phyloP scores from a whole-genome alignment of 352 stramenopile genomes.

The Globisporangium abappressorium region DNA sequence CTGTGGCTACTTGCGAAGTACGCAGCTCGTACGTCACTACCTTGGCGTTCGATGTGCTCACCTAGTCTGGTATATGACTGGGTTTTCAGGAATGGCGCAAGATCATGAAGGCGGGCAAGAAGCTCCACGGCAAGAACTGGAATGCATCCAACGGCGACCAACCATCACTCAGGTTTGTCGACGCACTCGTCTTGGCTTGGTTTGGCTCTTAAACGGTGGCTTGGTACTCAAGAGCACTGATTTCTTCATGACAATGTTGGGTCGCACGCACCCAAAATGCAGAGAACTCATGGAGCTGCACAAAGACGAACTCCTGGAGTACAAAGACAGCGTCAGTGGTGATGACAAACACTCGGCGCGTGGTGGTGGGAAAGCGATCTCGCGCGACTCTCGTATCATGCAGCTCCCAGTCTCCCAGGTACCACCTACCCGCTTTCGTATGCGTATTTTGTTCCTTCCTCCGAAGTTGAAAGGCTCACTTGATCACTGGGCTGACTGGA shows the following conservation, averaged over 20 bases:
- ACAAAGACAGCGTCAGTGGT: slow-evolving; percentile 31
- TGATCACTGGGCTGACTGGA: background rate
- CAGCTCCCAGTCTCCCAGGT: slow-evolving; percentile 21
- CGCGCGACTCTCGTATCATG: slow-evolving; percentile 10
- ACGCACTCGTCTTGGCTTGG: background rate
- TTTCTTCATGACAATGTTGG: background rate
- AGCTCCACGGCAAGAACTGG: slow-evolving; percentile 66
- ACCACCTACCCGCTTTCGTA: background rate
- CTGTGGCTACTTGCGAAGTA: background rate
- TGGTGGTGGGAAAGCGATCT: background rate
- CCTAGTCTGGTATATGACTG: background rate
- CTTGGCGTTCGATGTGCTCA: background rate
- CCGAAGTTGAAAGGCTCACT: background rate
- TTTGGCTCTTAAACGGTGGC: background rate
- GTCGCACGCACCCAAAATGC: background rate
- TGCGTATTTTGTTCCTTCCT: too few relatives aligned
- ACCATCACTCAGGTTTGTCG: slow-evolving; percentile 35
- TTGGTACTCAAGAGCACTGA: background rate
- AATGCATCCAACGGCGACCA: slow-evolving; percentile 31
- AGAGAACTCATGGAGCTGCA: slow-evolving; percentile 69
- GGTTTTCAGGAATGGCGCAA: slow-evolving; percentile 48
- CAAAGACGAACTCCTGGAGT: slow-evolving; percentile 69
- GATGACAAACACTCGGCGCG: background rate
- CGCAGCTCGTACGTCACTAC: background rate
- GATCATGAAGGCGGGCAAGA: slow-evolving; percentile 63